Percentiles rank a stretch among this genome's conserved stretches.
These are phyloP conservation scores for Fusarium protoensiforme DNA, from an alignment of 2,329 filamentous ascomycete genomes.

Conservation along the genomic window DNA sequence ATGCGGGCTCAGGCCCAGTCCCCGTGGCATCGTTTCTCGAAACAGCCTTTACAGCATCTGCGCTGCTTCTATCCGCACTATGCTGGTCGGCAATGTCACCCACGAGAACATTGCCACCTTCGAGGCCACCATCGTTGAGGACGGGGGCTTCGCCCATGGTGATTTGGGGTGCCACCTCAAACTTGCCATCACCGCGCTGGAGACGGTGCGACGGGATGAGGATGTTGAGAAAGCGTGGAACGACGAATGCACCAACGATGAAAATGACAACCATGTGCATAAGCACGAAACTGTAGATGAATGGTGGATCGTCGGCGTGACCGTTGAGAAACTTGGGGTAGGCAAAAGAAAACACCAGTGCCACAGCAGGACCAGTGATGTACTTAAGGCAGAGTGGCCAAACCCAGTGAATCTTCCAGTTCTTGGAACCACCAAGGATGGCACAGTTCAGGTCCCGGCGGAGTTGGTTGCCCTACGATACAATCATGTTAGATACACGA, in stretches of 20 bases:
- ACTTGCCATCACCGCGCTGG: constrained; percentile 28
- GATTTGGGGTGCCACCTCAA: constrained; percentile 31
- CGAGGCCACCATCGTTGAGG: constrained; percentile 15
- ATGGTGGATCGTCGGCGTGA: constrained; percentile 23
- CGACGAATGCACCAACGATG: constrained; percentile 28
- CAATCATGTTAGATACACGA: neutral
- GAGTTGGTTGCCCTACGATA: constrained; percentile 61
- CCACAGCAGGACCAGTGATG: constrained; percentile 55
- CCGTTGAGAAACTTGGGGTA: constrained; percentile 48
- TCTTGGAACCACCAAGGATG: constrained; percentile 56
- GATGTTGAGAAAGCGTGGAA: constrained; percentile 26
- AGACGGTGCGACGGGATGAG: constrained; percentile 24
- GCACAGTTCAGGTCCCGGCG: constrained; percentile 61
- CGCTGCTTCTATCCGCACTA: constrained; percentile 19
- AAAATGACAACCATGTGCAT: constrained; percentile 34
- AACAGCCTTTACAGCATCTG: constrained; percentile 20
- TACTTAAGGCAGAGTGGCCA: constrained; percentile 59
- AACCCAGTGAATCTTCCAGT: constrained; percentile 62
- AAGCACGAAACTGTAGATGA: constrained; percentile 33
- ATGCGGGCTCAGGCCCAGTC: constrained; percentile 5
- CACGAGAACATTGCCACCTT: constrained; percentile 8
- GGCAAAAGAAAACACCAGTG: constrained; percentile 59
- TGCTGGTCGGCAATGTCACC: neutral
- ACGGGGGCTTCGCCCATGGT: constrained; percentile 20
- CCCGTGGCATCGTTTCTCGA: neutral